Evolutionary conservation across 495 filamentous ascomycete species (phyloP).

Genomic region (Staphylotrichum longicolle): DNA sequence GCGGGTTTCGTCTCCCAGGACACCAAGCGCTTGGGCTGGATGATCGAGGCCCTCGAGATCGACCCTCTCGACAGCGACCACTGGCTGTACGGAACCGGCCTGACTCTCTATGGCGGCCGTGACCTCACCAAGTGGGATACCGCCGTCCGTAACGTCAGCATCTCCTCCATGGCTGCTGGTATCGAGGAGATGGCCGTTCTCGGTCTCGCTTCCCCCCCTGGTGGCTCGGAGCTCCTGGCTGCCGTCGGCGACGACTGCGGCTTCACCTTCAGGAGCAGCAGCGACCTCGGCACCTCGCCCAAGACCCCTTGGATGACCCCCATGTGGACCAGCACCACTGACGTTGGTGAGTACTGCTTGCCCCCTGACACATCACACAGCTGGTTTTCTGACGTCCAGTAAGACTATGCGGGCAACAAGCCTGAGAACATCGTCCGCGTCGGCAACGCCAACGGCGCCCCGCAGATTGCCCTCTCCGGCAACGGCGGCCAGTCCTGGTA

Average conservation of each 20-base stretch:
- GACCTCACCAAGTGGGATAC: constrained; percentile 53
- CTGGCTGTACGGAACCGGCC: constrained; percentile 58
- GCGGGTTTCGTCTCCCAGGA: constrained; percentile 46
- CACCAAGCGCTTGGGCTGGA: constrained; percentile 58
- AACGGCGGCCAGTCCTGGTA: constrained; percentile 50
- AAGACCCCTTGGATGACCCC: constrained; percentile 50
- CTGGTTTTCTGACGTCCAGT: constrained; percentile 3
- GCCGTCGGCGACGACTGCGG: constrained; percentile 60
- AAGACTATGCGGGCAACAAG: constrained; percentile 56
- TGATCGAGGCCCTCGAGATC: constrained; percentile 61
- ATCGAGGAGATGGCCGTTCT: constrained; percentile 59
- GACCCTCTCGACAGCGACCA: constrained; percentile 60
- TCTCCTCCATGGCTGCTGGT: constrained; percentile 54
- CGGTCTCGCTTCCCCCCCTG: constrained; percentile 51
- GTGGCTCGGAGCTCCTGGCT: constrained; percentile 53
- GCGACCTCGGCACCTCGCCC: constrained; percentile 48
- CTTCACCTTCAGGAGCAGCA: constrained; percentile 46
- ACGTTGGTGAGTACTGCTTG: constrained; percentile 36
- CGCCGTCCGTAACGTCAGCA: constrained; percentile 44
- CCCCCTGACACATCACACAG: too few species aligned
- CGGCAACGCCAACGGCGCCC: constrained; percentile 46
- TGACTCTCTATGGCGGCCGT: constrained; percentile 55
- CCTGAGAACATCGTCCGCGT: constrained; percentile 53
- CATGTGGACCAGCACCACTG: constrained; percentile 47
- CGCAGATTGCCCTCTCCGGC: constrained; percentile 43